Evolutionary conservation across 2,329 filamentous ascomycete genomes (phyloP).

Genomic region (Microcyclosporella mali): DNA sequence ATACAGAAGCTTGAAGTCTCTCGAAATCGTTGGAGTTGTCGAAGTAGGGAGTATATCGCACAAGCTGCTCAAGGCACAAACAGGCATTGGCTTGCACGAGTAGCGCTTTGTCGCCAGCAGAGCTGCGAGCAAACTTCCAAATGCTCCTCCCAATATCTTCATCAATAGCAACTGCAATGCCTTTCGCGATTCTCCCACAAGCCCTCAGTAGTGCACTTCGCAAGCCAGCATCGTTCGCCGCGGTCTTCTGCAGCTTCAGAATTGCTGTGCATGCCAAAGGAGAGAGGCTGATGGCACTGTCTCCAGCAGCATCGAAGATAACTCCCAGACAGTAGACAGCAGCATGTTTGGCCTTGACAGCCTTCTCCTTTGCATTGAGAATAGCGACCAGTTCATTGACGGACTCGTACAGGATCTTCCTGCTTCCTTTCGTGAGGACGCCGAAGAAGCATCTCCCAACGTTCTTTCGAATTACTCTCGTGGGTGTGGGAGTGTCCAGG

Average conservation of each 20-base stretch:
- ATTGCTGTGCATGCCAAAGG: slow-evolving; percentile 65
- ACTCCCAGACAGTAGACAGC: slow-evolving; percentile 82
- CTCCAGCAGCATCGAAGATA: slow-evolving; percentile 84
- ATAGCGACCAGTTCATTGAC: slow-evolving; percentile 79
- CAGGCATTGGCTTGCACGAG: slow-evolving; percentile 75
- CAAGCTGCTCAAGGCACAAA: slow-evolving; percentile 67
- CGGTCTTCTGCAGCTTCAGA: slow-evolving; percentile 71
- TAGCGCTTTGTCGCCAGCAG: slow-evolving; percentile 74
- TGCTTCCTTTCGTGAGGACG: slow-evolving; percentile 77
- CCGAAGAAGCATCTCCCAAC: slow-evolving; percentile 76
- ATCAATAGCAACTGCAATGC: slow-evolving; percentile 71
- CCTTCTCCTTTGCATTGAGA: slow-evolving; percentile 72
- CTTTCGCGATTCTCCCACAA: slow-evolving; percentile 67
- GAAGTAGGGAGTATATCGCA: slow-evolving; percentile 71
- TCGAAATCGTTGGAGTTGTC: slow-evolving; percentile 88
- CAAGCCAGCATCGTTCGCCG: slow-evolving; percentile 73
- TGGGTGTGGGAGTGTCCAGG: slow-evolving; percentile 71
- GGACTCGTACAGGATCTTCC: slow-evolving; percentile 88
- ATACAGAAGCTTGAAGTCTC: slow-evolving; percentile 71
- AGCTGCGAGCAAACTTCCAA: slow-evolving; percentile 82
- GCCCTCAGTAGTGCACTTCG: slow-evolving; percentile 71
- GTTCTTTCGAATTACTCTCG: slow-evolving; percentile 83
- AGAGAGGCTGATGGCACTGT: slow-evolving; percentile 82
- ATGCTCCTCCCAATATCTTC: slow-evolving; percentile 80
- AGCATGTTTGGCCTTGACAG: slow-evolving; percentile 75